These are phyloP conservation scores for Graphilbum ipis-grandicollis DNA, from an alignment of 2,329 filamentous ascomycete species.

Conservation along the genomic window DNA sequence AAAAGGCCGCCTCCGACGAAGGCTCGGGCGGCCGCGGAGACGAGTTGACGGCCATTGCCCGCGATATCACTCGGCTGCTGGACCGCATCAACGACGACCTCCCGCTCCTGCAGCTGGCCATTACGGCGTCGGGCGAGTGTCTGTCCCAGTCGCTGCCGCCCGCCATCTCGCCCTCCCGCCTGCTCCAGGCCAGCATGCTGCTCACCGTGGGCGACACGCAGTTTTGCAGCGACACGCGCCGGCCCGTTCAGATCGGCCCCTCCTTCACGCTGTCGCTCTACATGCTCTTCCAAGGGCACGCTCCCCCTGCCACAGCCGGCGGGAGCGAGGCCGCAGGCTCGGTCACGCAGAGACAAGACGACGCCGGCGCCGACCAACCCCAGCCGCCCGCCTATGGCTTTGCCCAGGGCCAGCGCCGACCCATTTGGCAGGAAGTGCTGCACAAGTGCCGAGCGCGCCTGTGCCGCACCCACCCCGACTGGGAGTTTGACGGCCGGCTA, in stretches of 20 bases:
- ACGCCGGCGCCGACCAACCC: too few relatives aligned
- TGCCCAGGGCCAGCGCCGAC: constrained; percentile 38
- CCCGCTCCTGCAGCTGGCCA: constrained; percentile 80
- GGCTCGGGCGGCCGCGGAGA: constrained; percentile 36
- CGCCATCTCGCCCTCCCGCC: constrained; percentile 73
- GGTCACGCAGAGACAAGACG: too few relatives aligned
- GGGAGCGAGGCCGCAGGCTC: too few relatives aligned
- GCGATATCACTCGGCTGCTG: constrained; percentile 59
- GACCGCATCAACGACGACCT: constrained; percentile 76
- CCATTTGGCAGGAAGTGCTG: constrained; percentile 91
- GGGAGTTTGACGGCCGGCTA: constrained; percentile 23
- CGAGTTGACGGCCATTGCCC: constrained; percentile 53
- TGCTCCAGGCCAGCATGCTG: constrained; percentile 85
- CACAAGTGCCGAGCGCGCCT: constrained; percentile 82
- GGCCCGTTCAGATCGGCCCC: constrained; percentile 68
- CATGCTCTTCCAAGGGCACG: constrained; percentile 81
- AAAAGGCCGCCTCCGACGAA: constrained; percentile 49
- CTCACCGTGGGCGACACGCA: constrained; percentile 74
- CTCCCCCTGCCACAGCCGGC: constrained; percentile 1
- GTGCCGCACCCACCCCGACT: constrained; percentile 45
- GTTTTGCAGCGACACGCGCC: constrained; percentile 47
- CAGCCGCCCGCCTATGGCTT: constrained; percentile 25
- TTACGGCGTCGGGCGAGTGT: constrained; percentile 82
- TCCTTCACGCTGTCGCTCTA: constrained; percentile 78
- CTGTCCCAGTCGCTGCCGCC: constrained; percentile 64